Percentiles rank a stretch among this genome's conserved stretches.
Evolutionary conservation across 108 stramenopile species (phyloP).

Genomic region (Poteriospumella lacustris): DNA sequence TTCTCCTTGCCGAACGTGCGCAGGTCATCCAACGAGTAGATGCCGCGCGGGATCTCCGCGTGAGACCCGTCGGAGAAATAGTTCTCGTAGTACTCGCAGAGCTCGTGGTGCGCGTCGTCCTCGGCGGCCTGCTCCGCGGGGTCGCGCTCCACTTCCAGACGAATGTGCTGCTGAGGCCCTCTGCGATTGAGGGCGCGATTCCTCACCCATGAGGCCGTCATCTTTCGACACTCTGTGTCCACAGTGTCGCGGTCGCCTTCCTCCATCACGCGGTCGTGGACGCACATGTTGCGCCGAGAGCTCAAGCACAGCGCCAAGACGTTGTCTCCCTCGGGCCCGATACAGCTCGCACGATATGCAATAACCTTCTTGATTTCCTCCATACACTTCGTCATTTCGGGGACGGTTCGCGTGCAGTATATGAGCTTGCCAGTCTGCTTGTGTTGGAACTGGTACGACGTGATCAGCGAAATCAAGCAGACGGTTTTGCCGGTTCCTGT

Average conservation of each 20-base stretch:
- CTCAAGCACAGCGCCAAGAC: conserved; percentile 88
- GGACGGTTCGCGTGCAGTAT: conserved; percentile 99
- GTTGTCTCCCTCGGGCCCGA: conserved; percentile 63
- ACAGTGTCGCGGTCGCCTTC: conserved; percentile 93
- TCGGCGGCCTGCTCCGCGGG: neutral
- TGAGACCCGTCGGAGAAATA: conserved; percentile 43
- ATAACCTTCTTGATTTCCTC: conserved; percentile 90
- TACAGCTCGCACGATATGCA: conserved; percentile 69
- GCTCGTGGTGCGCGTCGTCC: conserved; percentile 58
- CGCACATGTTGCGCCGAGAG: conserved; percentile 94
- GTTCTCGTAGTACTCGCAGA: conserved; percentile 84
- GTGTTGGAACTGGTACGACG: conserved; percentile 86
- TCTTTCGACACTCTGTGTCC: conserved; percentile 86
- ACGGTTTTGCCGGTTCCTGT: conserved; percentile 80
- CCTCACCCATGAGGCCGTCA: conserved; percentile 95
- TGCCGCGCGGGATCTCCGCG: conserved; percentile 59
- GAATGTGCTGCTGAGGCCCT: neutral
- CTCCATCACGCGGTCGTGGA: conserved; percentile 85
- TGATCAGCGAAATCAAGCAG: conserved; percentile 88
- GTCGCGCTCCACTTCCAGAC: neutral
- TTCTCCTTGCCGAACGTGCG: conserved; percentile 77
- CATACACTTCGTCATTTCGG: conserved; percentile 97
- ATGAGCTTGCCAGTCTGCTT: conserved; percentile 88
- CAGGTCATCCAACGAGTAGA: conserved; percentile 87
- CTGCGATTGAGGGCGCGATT: conserved; percentile 52